phyloP scores from a whole-genome alignment of 106 monocot species.

The Posidonia australis region DNA sequence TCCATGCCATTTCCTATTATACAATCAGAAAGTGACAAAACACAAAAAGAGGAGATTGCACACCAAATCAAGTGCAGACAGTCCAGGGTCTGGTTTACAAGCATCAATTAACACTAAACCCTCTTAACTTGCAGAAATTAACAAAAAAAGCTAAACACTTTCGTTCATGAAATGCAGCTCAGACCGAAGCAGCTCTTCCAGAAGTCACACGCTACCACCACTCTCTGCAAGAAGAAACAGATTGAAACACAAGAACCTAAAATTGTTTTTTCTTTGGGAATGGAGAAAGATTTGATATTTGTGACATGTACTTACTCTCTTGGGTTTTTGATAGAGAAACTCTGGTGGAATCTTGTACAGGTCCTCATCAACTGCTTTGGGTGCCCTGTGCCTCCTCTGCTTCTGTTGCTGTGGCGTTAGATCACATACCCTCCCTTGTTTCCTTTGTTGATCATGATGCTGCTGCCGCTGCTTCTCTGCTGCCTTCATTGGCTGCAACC shows the following conservation, averaged over 20 bases:
- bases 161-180: constrained; percentile 1
- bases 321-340: constrained; percentile 7
- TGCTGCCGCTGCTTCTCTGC: constrained; percentile 6
- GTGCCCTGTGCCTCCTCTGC: neutral
- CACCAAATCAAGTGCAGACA: neutral
- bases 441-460: constrained; percentile 5
- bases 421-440: constrained; percentile 7
- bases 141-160: too few relatives aligned
- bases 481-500: constrained; percentile 4
- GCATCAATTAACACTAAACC: neutral
- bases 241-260: neutral
- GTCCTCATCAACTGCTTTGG: constrained; percentile 23
- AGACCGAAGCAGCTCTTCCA: constrained; percentile 4
- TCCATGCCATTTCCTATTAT: neutral
- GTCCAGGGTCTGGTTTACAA: neutral
- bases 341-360: constrained; percentile 28
- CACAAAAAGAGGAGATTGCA: too few relatives aligned
- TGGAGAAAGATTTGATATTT: neutral
- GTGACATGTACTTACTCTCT: constrained; percentile 2
- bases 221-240: neutral
- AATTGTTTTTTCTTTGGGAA: neutral
- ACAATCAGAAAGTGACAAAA: neutral
- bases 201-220: constrained; percentile 5
- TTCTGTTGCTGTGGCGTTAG: neutral
- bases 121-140: too few relatives aligned